Conservation (phyloP, 192 early-diverging fungal species). For the Coemansia umbellata region DNA sequence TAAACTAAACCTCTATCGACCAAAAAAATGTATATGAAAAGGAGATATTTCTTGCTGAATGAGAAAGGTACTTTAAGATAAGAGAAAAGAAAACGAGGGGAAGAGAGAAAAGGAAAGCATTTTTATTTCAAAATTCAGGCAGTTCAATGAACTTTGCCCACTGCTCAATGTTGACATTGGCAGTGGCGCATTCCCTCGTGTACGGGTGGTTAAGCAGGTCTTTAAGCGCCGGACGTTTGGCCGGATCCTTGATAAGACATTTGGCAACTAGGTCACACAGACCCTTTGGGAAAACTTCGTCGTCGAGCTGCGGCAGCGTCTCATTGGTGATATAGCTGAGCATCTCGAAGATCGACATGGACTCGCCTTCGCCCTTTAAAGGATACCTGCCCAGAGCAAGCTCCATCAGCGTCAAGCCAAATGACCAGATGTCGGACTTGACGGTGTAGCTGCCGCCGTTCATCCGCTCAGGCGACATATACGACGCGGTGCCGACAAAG, state of each 20-base stretch:
- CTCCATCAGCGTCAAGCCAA: slow-evolving; percentile 80
- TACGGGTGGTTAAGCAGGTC: slow-evolving; percentile 64
- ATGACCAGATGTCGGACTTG: slow-evolving; percentile 78
- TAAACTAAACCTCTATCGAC: not conserved
- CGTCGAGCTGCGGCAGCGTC: slow-evolving; percentile 74
- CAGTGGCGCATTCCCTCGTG: slow-evolving; percentile 44
- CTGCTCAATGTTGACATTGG: slow-evolving; percentile 62
- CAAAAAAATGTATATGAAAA: not conserved
- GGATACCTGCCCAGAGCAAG: slow-evolving; percentile 73
- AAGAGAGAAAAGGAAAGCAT: not conserved
- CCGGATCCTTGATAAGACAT: slow-evolving; percentile 50
- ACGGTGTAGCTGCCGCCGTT: slow-evolving; percentile 73
- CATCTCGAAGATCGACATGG: slow-evolving; percentile 84
- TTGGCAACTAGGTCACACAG: slow-evolving; percentile 72
- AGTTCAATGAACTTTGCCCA: slow-evolving; percentile 50
- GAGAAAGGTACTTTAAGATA: not conserved
- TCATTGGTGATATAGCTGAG: slow-evolving; percentile 90
- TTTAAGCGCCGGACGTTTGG: slow-evolving; percentile 60
- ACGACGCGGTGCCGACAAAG: slow-evolving; percentile 80
- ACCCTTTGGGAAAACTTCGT: slow-evolving; percentile 65
- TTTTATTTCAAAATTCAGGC: slow-evolving; percentile 18
- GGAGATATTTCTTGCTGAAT: not conserved
- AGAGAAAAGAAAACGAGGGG: not conserved
- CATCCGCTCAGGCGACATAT: slow-evolving; percentile 86
- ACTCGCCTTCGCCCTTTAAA: slow-evolving; percentile 61